Base-by-base conservation (phyloP, 441 rosid genomes). In the Pelargonium fulgidum region DNA sequence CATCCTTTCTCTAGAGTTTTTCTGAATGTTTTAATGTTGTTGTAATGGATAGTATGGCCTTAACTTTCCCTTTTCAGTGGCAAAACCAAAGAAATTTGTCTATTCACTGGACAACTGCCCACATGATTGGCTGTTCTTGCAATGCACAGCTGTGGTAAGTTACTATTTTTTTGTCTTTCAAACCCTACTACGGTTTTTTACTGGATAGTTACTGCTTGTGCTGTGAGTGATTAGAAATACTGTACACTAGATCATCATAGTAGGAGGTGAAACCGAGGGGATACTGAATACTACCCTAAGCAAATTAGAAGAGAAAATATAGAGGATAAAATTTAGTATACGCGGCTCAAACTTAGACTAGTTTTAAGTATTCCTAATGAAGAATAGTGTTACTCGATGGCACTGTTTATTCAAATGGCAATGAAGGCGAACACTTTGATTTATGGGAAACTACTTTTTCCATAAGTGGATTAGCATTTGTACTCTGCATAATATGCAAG, bases 41-140 rank as follows among this genome's bases (percentile, higher is more conserved):
- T 6, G 1, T 14, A 52, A 11, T 47, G 52, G 69, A 17, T 5
- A 26, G 59, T 33, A 13, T 17, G 6, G 26, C 12, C 64, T 52
- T 26, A 69, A 24, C 13, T 67, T 22, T 67, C 22, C 52, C 26
- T 79, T 39, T 76, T 24, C 85, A 85, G 88, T 56, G 78, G 77
- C 81, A 74, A 75, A 78, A 66, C 64, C 68, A 56, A 71, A 78
- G 75, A 81, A 81, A 19, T 82, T 68, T 45, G 68, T 85, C 12
- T 85, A 79, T 50, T 69, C 74, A 61, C 76, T 82, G 33, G 88
- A 85, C 78, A 85, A 82, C 72, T 82, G 86, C 74, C 88, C 88
- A 24, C 88, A 82, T 36, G 88, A 85, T 68, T 85, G 88, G 88
- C 82, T 85, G 52, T 85, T 85, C 71, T 68, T 14, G 19, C 81